These are phyloP conservation scores for Mycosarcoma maydis DNA, from an alignment of 1,284 basidiomycete species.

Conservation along the genomic window DNA sequence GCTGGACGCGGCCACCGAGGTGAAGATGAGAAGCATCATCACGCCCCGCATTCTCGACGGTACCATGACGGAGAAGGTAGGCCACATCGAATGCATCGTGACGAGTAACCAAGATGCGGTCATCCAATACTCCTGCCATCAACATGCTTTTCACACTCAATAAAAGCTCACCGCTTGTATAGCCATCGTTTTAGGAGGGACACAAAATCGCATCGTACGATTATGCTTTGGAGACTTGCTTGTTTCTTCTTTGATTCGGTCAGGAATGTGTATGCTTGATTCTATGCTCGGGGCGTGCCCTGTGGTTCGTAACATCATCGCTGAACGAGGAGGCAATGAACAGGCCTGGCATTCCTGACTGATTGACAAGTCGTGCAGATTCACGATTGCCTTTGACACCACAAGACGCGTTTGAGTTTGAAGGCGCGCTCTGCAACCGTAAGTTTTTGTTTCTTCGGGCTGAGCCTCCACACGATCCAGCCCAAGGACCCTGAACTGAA, in stretches of 20 bases:
- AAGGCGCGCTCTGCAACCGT: slow-evolving; percentile 24
- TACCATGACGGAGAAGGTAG: background rate
- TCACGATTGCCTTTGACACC: background rate
- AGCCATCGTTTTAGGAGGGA: too few relatives aligned
- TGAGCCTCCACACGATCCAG: slow-evolving; percentile 37
- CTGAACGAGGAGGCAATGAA: background rate
- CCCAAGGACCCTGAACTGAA: slow-evolving; percentile 1
- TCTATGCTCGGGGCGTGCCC: too few relatives aligned
- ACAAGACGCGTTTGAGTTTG: slow-evolving; percentile 9
- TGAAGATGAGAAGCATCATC: background rate
- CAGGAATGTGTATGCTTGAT: too few relatives aligned
- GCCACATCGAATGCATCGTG: background rate
- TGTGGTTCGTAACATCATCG: too few relatives aligned
- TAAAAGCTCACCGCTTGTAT: too few relatives aligned
- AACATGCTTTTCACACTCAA: too few relatives aligned
- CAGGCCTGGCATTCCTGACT: background rate
- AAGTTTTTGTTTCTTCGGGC: slow-evolving; percentile 22
- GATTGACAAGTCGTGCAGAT: slow-evolving; percentile 8
- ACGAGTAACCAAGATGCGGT: too few relatives aligned
- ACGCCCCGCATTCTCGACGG: slow-evolving; percentile 4
- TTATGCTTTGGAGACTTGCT: too few relatives aligned
- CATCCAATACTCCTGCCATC: too few relatives aligned
- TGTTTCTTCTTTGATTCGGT: too few relatives aligned
- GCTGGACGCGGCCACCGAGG: background rate
- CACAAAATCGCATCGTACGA: too few relatives aligned